phyloP scores from a whole-genome alignment of 2,329 filamentous ascomycete genomes.

The Cladorrhinum sp. region DNA sequence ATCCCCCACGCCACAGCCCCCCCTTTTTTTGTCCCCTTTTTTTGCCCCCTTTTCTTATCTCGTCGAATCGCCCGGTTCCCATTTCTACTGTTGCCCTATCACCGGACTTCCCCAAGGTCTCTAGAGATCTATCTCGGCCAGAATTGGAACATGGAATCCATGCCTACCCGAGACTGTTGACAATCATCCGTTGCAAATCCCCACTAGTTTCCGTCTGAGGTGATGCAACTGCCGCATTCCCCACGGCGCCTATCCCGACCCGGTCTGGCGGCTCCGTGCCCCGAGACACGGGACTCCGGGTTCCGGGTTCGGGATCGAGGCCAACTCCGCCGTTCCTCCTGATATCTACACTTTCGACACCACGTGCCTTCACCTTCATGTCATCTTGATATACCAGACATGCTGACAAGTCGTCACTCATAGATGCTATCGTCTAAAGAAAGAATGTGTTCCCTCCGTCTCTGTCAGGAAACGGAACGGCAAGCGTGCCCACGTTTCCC shows the following conservation, averaged over 20 bases:
- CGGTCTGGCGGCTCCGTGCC: constrained; percentile 5
- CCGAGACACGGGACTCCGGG: constrained; percentile 7
- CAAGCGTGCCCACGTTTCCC: constrained; percentile 31
- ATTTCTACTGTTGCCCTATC: no score
- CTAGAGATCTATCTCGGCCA: no score
- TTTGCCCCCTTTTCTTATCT: not conserved
- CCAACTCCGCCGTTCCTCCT: not conserved
- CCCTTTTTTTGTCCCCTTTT: not conserved
- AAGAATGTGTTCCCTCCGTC: constrained; percentile 45
- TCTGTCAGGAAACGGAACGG: constrained; percentile 38
- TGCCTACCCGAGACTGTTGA: not conserved
- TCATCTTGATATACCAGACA: not conserved
- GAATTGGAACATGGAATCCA: not conserved
- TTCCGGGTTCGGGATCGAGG: not conserved
- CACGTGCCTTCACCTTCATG: not conserved
- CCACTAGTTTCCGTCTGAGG: constrained; percentile 1
- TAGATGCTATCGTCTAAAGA: constrained; percentile 42
- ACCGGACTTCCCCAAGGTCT: not conserved
- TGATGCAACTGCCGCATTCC: not conserved
- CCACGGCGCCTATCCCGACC: constrained; percentile 18
- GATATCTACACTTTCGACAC: constrained; percentile 1
- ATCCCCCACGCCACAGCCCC: not conserved
- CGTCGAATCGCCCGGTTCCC: no score
- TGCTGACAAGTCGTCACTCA: constrained; percentile 8
- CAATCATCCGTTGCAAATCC: not conserved